A percentile compares a stretch with the other conserved stretches of the same genome.
These are phyloP conservation scores for Lachnellula subtilissima DNA, from an alignment of 2,329 filamentous ascomycete species.

Conservation along the genomic window DNA sequence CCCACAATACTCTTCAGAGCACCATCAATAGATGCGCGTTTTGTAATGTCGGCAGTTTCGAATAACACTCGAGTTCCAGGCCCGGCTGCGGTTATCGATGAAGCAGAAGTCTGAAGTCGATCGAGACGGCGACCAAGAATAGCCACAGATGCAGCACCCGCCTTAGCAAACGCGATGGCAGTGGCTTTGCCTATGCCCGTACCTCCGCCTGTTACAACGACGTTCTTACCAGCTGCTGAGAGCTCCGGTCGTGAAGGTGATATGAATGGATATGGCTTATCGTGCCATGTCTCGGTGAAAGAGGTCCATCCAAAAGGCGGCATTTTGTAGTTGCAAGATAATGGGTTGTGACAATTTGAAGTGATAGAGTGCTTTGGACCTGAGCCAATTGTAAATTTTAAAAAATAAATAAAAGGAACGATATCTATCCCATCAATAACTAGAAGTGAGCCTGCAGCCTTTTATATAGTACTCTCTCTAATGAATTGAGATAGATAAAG, in stretches of 20 bases:
- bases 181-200: conserved; percentile 16
- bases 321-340: neutral
- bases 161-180: conserved; percentile 11
- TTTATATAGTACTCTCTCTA: no score
- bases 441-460: no score
- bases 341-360: no score
- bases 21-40: neutral
- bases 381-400: no score
- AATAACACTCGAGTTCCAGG: neutral
- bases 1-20: conserved; percentile 9
- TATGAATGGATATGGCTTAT: conserved; percentile 26
- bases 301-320: neutral
- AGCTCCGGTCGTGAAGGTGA: conserved; percentile 16
- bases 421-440: no score
- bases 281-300: conserved; percentile 21
- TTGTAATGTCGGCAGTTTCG: conserved; percentile 1
- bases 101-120: neutral
- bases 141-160: conserved; percentile 24
- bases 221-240: conserved; percentile 4
- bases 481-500: no score
- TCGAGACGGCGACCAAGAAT: conserved; percentile 20
- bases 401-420: no score
- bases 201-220: conserved; percentile 10
- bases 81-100: neutral
- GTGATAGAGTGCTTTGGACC: neutral